Evolutionary conservation across 202 grass and related monocot species (phyloP).

Genomic region (Dendrocalamus latiflorus): DNA sequence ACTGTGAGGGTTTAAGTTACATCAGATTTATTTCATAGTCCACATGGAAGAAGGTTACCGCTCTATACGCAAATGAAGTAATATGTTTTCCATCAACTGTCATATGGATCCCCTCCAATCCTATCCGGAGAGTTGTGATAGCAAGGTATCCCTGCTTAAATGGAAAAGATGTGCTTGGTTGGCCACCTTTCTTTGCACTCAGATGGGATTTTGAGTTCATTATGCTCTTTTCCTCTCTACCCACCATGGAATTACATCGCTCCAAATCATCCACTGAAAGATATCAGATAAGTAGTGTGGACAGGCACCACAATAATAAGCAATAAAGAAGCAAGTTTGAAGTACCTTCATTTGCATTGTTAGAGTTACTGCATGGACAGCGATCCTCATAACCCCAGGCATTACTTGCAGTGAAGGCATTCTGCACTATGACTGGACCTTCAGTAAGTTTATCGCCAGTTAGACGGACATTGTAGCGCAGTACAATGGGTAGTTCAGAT

Average conservation of each 20-base stretch:
- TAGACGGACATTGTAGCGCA: constrained; percentile 76
- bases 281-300: not conserved
- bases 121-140: constrained; percentile 73
- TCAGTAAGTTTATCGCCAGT: constrained; percentile 63
- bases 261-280: constrained; percentile 72
- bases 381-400: constrained; percentile 83
- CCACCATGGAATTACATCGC: constrained; percentile 72
- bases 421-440: constrained; percentile 85
- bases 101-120: constrained; percentile 78
- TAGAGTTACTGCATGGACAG: constrained; percentile 47
- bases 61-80: constrained; percentile 74
- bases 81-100: constrained; percentile 89
- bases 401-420: constrained; percentile 53
- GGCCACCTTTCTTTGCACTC: constrained; percentile 34
- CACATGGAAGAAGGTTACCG: constrained; percentile 50
- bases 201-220: constrained; percentile 27
- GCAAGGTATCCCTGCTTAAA: constrained; percentile 87
- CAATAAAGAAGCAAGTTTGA: constrained; percentile 7
- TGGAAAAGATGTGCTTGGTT: constrained; percentile 62
- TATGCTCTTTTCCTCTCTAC: constrained; percentile 53
- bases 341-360: constrained; percentile 67
- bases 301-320: not conserved
- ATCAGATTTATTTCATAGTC: constrained; percentile 7
- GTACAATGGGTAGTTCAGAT: constrained; percentile 52
- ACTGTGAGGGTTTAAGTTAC: constrained; percentile 3